Evolutionary conservation across 768 basidiomycete genomes (phyloP).

Genomic region (Lenzites betulinus): DNA sequence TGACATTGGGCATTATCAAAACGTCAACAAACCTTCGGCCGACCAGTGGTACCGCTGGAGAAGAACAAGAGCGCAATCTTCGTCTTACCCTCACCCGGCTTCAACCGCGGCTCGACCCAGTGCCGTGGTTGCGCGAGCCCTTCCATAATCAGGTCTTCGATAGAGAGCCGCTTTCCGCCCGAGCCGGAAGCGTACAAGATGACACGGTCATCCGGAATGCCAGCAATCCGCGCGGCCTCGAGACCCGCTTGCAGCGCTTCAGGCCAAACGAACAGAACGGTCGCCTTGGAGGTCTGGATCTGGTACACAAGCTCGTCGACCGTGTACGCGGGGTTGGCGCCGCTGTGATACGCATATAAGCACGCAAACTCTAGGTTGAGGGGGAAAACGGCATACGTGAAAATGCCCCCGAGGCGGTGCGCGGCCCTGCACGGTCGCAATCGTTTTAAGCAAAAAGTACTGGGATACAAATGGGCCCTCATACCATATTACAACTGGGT

Average conservation of each 20-base stretch:
- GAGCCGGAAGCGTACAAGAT: conserved; percentile 24
- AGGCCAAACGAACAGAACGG: conserved; percentile 29
- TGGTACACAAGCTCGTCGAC: conserved; percentile 35
- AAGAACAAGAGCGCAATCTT: conserved; percentile 74
- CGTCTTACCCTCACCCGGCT: conserved; percentile 61
- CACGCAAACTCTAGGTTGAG: not conserved
- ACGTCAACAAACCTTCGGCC: conserved; percentile 57
- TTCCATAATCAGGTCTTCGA: conserved; percentile 51
- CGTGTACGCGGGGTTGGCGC: conserved; percentile 35
- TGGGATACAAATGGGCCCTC: not conserved
- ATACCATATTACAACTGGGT: conserved; percentile 30
- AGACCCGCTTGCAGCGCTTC: conserved; percentile 25
- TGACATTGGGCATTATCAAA: conserved; percentile 46
- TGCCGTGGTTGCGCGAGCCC: conserved; percentile 42
- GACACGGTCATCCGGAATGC: conserved; percentile 27
- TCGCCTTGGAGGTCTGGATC: conserved; percentile 28
- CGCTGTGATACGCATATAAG: conserved; percentile 14
- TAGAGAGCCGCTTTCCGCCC: conserved; percentile 33
- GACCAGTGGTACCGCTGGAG: conserved; percentile 77
- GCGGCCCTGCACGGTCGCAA: conserved; percentile 37
- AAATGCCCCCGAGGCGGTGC: conserved; percentile 56
- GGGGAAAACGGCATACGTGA: conserved; percentile 46
- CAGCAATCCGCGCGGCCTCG: conserved; percentile 26
- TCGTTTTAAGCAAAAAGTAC: too few relatives aligned
- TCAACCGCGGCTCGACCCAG: conserved; percentile 54